Percentiles rank a stretch among this genome's conserved stretches.
Evolutionary conservation across 2,329 filamentous ascomycete genomes (phyloP).

Genomic region (Talaromyces sp.): DNA sequence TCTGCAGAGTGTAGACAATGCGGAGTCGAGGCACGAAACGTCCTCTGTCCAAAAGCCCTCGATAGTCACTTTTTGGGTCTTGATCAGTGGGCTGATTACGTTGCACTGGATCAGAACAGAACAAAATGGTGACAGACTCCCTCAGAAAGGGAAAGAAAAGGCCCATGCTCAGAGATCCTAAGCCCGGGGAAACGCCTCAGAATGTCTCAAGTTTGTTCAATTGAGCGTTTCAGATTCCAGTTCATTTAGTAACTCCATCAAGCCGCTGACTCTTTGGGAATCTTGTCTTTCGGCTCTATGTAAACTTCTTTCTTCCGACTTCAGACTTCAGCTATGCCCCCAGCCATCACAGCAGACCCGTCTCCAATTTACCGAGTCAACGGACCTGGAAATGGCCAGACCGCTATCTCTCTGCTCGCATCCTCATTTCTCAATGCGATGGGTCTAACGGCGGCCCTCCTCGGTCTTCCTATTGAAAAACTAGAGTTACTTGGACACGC

Average conservation of each 20-base stretch:
- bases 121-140: not conserved
- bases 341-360: not conserved
- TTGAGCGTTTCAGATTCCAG: conserved; percentile 9
- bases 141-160: not conserved
- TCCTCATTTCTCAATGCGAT: not conserved
- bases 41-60: not conserved
- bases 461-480: not conserved
- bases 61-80: not conserved
- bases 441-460: not conserved
- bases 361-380: conserved; percentile 7
- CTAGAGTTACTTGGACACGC: not conserved
- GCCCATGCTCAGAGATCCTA: not conserved
- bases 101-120: conserved; percentile 3
- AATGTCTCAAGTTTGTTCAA: conserved; percentile 14
- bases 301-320: not conserved
- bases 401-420: not conserved
- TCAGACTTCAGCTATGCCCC: not conserved
- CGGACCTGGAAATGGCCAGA: conserved; percentile 6
- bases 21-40: not conserved
- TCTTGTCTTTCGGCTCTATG: not conserved
- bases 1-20: not conserved
- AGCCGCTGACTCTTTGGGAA: not conserved
- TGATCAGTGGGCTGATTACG: not conserved
- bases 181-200: conserved; percentile 7
- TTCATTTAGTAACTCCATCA: not conserved